These are phyloP conservation scores for Caryopteris hybrid DNA, from an alignment of 305 asterid species.

Conservation along the genomic window DNA sequence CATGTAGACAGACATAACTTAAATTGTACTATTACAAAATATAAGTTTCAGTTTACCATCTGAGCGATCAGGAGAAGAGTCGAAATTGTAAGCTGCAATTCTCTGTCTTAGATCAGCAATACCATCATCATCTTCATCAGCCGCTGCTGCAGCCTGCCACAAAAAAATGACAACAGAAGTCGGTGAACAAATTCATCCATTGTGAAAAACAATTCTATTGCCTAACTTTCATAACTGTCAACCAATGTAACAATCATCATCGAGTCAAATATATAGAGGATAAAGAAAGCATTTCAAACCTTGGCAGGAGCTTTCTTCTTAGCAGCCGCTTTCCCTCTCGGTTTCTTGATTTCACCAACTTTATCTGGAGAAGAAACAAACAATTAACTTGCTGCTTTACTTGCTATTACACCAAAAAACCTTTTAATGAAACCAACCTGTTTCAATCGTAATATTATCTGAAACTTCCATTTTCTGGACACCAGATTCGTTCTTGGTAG, in stretches of 20 bases:
- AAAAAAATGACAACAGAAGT: conserved; percentile 4
- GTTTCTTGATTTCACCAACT: conserved; percentile 48
- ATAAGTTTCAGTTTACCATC: conserved; percentile 39
- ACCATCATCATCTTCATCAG: conserved; percentile 54
- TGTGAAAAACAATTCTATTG: not conserved
- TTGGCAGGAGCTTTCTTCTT: conserved; percentile 81
- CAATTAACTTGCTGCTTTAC: not conserved
- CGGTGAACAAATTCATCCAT: not conserved
- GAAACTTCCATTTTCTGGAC: conserved; percentile 59
- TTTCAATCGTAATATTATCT: conserved; percentile 36
- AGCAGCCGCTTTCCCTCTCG: conserved; percentile 53
- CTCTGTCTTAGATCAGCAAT: conserved; percentile 64
- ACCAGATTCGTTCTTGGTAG: conserved; percentile 38
- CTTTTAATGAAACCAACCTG: conserved; percentile 37
- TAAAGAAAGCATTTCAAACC: conserved; percentile 57
- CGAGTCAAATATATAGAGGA: too few species aligned
- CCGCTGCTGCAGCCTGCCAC: conserved; percentile 49
- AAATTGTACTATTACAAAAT: not conserved
- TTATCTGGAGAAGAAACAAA: conserved; percentile 28
- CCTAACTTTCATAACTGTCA: not conserved
- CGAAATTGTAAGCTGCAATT: conserved; percentile 78
- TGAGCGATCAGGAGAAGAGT: conserved; percentile 73
- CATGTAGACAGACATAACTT: too few species aligned
- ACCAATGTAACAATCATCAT: not conserved
- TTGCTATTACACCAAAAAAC: not conserved